Base-by-base conservation (phyloP, 169 alveolate species). In the Ophryocystis elektroscirrha region DNA sequence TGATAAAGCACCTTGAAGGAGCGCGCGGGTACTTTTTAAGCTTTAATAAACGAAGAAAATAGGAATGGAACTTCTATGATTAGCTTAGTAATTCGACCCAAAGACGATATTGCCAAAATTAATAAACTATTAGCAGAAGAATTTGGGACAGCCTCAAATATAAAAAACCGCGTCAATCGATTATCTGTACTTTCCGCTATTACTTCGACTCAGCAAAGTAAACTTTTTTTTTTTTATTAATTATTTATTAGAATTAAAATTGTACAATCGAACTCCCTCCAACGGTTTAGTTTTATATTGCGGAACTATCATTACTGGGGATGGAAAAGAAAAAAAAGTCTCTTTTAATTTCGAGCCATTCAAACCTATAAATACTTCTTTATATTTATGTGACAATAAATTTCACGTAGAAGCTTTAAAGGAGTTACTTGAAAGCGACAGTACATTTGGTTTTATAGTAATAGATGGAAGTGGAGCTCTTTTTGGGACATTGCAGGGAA, bases 401-500 rank as follows among this genome's bases (percentile, higher is more conserved):
- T 91, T 91, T 73, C 94, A 87, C 63, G 91, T 88, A 9, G 96
- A 86, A 51, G 91, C 83, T 35, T 58, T 78, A 18, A 56, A 41
- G 25, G 62, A 49, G 52, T 44, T 58, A 18, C 16, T 51, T 28
- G 56, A 58, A 32, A 6, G 81, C 27, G 96, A 93, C 58, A 96
- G 87, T 51, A 89, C 85, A 61, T 94, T 91, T 61, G 99, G 98
- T 6, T 91, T 93, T 66, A 83, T 94, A 52, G 71, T 90, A 44
- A 84, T 91, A 77, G 98, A 91, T 62, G 98, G 98, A 59, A 83
- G 79, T 60, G 98, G 98, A 9, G 83, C 95, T 12, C 76, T 91
- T 3, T 89, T 79, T 63, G 98, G 96, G 0, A 83, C 93, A 1
- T 78, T 93, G 22, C 89, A 87, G 61, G 99, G 97, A 22, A 63